phyloP scores from a whole-genome alignment of 352 stramenopile genomes.

The Lagenidium giganteum region DNA sequence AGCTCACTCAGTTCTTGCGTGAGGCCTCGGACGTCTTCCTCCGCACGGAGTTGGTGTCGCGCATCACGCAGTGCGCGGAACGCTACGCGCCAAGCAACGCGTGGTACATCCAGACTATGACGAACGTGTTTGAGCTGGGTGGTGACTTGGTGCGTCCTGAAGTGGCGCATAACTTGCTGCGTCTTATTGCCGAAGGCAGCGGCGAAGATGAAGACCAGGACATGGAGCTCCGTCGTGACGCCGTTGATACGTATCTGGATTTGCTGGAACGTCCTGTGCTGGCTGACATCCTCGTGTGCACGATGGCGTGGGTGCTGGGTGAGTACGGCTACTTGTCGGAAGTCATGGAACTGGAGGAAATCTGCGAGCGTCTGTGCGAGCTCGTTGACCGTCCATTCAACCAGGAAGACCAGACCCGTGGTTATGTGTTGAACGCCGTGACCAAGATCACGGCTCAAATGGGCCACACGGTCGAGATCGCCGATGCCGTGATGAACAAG shows the following conservation, averaged over 20 bases:
- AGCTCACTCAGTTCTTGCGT: slow-evolving; percentile 95
- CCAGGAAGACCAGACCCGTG: slow-evolving; percentile 90
- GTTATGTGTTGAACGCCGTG: slow-evolving; percentile 94
- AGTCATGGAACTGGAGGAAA: slow-evolving; percentile 90
- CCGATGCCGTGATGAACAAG: slow-evolving; percentile 95
- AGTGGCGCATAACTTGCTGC: slow-evolving; percentile 97
- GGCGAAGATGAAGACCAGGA: slow-evolving; percentile 96
- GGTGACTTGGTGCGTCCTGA: slow-evolving; percentile 97
- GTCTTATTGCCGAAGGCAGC: slow-evolving; percentile 96
- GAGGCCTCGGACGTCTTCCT: slow-evolving; percentile 97
- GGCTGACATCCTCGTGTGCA: slow-evolving; percentile 95
- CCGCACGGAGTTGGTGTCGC: slow-evolving; percentile 94
- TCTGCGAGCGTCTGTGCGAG: slow-evolving; percentile 93
- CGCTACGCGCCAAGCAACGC: slow-evolving; percentile 95
- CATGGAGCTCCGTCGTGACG: slow-evolving; percentile 94
- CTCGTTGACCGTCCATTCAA: slow-evolving; percentile 85
- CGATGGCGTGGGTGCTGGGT: slow-evolving; percentile 98
- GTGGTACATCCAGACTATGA: slow-evolving; percentile 99
- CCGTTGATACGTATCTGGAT: slow-evolving; percentile 96
- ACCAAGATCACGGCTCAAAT: slow-evolving; percentile 98
- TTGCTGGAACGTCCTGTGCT: slow-evolving; percentile 94
- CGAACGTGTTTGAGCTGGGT: slow-evolving; percentile 93
- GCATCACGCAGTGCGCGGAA: slow-evolving; percentile 98
- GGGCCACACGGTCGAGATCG: slow-evolving; percentile 82
- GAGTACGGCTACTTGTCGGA: slow-evolving; percentile 98